A percentile compares a stretch with the other conserved stretches of the same genome.
Evolutionary conservation across 305 asterid species (phyloP).

Genomic region (Lippia alba): DNA sequence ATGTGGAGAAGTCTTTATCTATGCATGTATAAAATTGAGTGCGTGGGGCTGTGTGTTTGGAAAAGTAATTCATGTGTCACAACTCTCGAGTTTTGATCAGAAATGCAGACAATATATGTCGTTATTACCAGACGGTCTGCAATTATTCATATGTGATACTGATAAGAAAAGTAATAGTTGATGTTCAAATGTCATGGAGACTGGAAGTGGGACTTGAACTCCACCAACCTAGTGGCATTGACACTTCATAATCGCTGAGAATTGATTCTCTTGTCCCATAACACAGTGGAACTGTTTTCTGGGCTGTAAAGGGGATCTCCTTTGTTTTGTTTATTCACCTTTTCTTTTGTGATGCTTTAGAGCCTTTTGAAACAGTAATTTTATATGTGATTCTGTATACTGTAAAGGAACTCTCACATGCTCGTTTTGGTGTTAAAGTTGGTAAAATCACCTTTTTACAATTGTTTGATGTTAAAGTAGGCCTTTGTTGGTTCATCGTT

Average conservation of each 20-base stretch:
- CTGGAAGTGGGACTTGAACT: conserved; percentile 29
- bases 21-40: conserved; percentile 15
- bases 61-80: conserved; percentile 23
- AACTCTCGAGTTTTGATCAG: conserved; percentile 34
- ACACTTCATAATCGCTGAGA: conserved; percentile 42
- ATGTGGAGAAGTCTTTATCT: conserved; percentile 34
- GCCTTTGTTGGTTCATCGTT: too few relatives aligned
- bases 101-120: conserved; percentile 32
- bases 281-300: conserved; percentile 26
- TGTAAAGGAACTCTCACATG: conserved; percentile 19
- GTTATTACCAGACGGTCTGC: conserved; percentile 20
- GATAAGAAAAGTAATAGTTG: conserved; percentile 30
- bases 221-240: conserved; percentile 44
- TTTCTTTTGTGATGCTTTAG: conserved; percentile 16
- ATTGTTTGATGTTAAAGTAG: neutral
- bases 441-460: conserved; percentile 15
- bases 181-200: conserved; percentile 38
- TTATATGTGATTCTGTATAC: conserved; percentile 5
- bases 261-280: conserved; percentile 40
- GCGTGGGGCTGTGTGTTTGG: conserved; percentile 28
- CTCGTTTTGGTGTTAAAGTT: conserved; percentile 35
- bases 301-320: conserved; percentile 33
- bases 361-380: conserved; percentile 8
- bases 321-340: neutral
- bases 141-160: conserved; percentile 22